Base-by-base conservation (phyloP, 257 asterid genomes). In the Marsdenia floribunda region DNA sequence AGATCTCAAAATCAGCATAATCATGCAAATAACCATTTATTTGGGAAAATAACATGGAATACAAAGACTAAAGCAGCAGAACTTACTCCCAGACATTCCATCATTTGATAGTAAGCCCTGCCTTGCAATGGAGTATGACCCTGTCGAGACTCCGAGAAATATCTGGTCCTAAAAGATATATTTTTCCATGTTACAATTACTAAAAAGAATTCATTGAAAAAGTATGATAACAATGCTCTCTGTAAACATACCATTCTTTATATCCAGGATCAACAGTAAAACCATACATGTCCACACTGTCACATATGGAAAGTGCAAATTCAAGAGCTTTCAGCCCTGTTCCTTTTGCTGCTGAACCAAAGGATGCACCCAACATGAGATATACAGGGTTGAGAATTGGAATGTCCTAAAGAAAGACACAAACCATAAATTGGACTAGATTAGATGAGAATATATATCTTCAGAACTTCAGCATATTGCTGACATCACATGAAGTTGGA, bases 221-320 rank as follows among this genome's bases (percentile, higher is more conserved):
- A 16, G 26, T 24, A n/a, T n/a, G 69, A 70, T 35, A 6, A 66
- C 6, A 60, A 61, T 50, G 35, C 64, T 73, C 12, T 47, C 66
- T 60, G 70, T 46, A 37, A 40, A 40, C 77, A 35, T 83, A 86
- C 87, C 89, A 89, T 85, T 95, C 99, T 80, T 89, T 91, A 79
- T 95, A 95, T 59, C 98, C 99, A 78, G 98, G 99, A 85, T 95
- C 99, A 42, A 95, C 99, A 71, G 99, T 95, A 84, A 92, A 95
- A 75, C 99, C 99, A 82, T 95, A 95, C 96, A 95, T 95, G 75
- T 95, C 96, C 68, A 92, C 98, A 76, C 91, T 85, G 66, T 92
- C 96, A 76, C 98, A 95, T 19, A 90, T 79, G 91, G 98, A 95
- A 83, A 95, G 97, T 71, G 99, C 97, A 55, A 95, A 95, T 80